Evolutionary conservation across 2,329 filamentous ascomycete genomes (phyloP).

Genomic region (Malbranchea cinnamomea): DNA sequence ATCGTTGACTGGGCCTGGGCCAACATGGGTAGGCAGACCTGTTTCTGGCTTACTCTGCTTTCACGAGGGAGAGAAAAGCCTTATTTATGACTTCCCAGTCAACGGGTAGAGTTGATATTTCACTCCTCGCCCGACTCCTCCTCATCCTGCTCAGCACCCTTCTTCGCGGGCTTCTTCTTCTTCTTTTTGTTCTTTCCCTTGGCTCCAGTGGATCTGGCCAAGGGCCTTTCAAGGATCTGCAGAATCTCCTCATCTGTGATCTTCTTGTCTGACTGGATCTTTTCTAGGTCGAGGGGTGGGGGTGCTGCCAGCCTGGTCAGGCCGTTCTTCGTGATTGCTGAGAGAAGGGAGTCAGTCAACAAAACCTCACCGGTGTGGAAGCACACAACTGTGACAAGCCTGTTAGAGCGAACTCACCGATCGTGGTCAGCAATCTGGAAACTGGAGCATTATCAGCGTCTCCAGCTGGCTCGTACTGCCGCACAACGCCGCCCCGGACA

Average conservation of each 20-base stretch:
- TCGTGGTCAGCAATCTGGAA: slow-evolving; percentile 72
- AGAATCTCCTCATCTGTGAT: slow-evolving; percentile 91
- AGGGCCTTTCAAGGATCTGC: slow-evolving; percentile 80
- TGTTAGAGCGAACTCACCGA: slow-evolving; percentile 56
- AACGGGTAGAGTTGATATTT: slow-evolving; percentile 16
- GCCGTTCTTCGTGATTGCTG: slow-evolving; percentile 96
- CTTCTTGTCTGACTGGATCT: slow-evolving; percentile 93
- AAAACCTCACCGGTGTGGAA: background rate
- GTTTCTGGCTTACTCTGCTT: too few relatives aligned
- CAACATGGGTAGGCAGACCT: too few relatives aligned
- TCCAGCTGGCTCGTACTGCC: slow-evolving; percentile 90
- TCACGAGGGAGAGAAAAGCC: too few relatives aligned
- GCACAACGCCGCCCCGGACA: slow-evolving; percentile 79
- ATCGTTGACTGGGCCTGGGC: too few relatives aligned
- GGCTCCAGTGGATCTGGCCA: slow-evolving; percentile 45
- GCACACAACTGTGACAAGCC: slow-evolving; percentile 1
- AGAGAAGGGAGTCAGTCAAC: slow-evolving; percentile 12
- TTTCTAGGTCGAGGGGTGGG: slow-evolving; percentile 58
- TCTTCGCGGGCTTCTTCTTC: slow-evolving; percentile 55
- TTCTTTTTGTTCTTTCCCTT: slow-evolving; percentile 87
- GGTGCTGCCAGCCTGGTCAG: slow-evolving; percentile 72
- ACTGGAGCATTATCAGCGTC: slow-evolving; percentile 82
- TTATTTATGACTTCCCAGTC: background rate
- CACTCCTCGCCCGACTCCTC: slow-evolving; percentile 23
- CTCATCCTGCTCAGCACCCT: slow-evolving; percentile 28